Conservation (phyloP, 2,329 filamentous ascomycete genomes). For the Aspergillus quadrilineatus region DNA sequence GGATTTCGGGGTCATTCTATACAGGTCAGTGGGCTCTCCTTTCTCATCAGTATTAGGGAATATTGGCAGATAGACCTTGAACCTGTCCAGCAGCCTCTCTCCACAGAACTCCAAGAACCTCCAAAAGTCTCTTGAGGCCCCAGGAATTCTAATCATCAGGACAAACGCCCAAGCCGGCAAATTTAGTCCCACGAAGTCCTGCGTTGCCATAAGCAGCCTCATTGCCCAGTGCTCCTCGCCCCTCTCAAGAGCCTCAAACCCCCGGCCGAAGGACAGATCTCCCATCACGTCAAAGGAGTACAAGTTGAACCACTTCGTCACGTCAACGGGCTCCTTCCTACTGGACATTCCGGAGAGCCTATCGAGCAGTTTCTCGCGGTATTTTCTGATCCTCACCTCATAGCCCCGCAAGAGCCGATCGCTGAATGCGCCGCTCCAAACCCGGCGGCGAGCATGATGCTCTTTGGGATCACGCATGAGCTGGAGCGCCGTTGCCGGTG, state of each 20-base stretch:
- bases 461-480: conserved; percentile 36
- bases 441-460: conserved; percentile 41
- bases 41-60: neutral
- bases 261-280: conserved; percentile 14
- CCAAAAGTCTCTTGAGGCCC: neutral
- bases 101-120: conserved; percentile 11
- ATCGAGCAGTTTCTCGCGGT: conserved; percentile 37
- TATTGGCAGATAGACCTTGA: neutral
- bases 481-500: conserved; percentile 40
- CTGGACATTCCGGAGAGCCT: conserved; percentile 27
- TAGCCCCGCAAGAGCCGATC: conserved; percentile 44
- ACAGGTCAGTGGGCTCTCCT: no score
- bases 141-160: conserved; percentile 3
- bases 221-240: conserved; percentile 36
- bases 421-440: conserved; percentile 46
- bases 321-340: conserved; percentile 31
- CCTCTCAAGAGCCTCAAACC: conserved; percentile 10
- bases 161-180: conserved; percentile 14
- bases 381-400: conserved; percentile 37
- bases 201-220: conserved; percentile 36
- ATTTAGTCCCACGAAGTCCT: conserved; percentile 21
- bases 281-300: conserved; percentile 22
- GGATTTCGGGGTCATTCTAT: conserved; percentile 18
- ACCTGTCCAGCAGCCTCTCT: conserved; percentile 7
- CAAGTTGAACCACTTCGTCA: conserved; percentile 38